Percentiles rank a stretch among this genome's conserved stretches.
phyloP scores from a whole-genome alignment of 306 rosid genomes.

The Ceratonia siliqua region DNA sequence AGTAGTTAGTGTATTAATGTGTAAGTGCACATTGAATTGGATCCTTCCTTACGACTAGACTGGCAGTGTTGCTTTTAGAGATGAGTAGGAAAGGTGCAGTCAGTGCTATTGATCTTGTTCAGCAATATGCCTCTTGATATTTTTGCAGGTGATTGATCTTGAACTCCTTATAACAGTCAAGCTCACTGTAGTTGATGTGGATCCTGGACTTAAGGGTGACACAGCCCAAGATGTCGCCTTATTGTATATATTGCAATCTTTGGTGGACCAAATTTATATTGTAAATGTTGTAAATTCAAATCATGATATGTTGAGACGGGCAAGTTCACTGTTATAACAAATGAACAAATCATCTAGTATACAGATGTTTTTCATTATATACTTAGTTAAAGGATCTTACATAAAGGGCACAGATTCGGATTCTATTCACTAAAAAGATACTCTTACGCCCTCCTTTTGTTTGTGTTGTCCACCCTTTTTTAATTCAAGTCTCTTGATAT shows the following conservation, averaged over 20 bases:
- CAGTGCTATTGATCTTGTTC: not conserved
- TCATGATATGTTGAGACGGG: not conserved
- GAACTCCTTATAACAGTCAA: slow-evolving; percentile 72
- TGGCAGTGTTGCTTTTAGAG: slow-evolving; percentile 26
- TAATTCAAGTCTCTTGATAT: not conserved
- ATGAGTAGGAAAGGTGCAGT: not conserved
- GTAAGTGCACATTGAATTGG: slow-evolving; percentile 16
- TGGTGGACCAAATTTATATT: slow-evolving; percentile 11
- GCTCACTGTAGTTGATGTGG: slow-evolving; percentile 69
- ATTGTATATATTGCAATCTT: slow-evolving; percentile 24
- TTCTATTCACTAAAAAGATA: not conserved
- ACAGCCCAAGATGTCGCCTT: slow-evolving; percentile 72
- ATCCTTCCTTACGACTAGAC: slow-evolving; percentile 11
- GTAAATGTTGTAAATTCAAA: slow-evolving; percentile 15
- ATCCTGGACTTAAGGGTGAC: slow-evolving; percentile 88
- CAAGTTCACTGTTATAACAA: not conserved
- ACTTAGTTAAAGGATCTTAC: not conserved
- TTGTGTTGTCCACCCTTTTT: not conserved
- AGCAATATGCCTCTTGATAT: slow-evolving; percentile 16
- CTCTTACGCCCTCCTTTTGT: not conserved
- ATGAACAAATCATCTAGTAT: not conserved
- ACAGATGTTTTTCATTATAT: too few species aligned
- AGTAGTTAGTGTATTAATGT: slow-evolving; percentile 12
- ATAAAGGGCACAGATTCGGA: not conserved
- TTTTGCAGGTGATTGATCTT: slow-evolving; percentile 74